Conservation (phyloP, 2,329 filamentous ascomycete species). For the Alternaria hordeiaustralica region DNA sequence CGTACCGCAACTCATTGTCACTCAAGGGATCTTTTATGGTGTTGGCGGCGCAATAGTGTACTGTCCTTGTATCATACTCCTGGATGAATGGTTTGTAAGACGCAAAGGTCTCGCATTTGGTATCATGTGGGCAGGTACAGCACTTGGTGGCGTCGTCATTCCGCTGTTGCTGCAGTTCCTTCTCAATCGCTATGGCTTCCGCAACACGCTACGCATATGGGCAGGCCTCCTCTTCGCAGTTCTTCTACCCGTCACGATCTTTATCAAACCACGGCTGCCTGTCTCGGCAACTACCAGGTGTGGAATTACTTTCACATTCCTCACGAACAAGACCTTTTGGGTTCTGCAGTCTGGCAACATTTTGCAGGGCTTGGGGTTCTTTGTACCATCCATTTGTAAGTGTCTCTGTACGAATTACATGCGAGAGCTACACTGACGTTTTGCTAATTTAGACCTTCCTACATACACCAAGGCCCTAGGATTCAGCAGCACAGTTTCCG, state of each 20-base stretch:
- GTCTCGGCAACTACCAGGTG: constrained; percentile 15
- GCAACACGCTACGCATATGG: constrained; percentile 51
- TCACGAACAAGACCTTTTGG: constrained; percentile 38
- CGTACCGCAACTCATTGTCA: constrained; percentile 63
- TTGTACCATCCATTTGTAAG: constrained; percentile 48
- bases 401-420: neutral
- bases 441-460: constrained; percentile 26
- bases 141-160: constrained; percentile 53
- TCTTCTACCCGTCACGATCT: constrained; percentile 42
- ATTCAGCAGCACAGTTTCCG: constrained; percentile 27
- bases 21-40: constrained; percentile 68
- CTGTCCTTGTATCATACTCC: constrained; percentile 63
- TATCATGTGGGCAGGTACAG: constrained; percentile 63
- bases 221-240: constrained; percentile 39
- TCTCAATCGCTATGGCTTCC: constrained; percentile 49
- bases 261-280: constrained; percentile 44
- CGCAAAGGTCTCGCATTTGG: constrained; percentile 67
- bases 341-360: constrained; percentile 45
- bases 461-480: constrained; percentile 42
- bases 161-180: constrained; percentile 52
- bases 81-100: constrained; percentile 68
- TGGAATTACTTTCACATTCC: constrained; percentile 40
- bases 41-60: constrained; percentile 64
- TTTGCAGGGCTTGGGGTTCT: constrained; percentile 49
- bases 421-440: neutral